phyloP scores from a whole-genome alignment of 257 asterid species.

The Rubia yunnanensis region DNA sequence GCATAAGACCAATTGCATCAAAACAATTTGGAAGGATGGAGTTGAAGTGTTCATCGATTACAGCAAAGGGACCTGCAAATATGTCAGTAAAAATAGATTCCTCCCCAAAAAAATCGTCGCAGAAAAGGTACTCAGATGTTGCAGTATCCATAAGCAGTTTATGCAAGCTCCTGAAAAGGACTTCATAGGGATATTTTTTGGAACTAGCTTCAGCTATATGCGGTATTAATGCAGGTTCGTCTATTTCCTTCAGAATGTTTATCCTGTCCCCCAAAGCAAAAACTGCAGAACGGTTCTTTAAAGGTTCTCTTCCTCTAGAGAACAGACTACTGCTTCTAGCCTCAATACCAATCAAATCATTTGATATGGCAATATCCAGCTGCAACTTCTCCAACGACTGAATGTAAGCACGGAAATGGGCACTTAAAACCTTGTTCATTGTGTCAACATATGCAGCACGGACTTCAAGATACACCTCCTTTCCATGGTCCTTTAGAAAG shows the following conservation, averaged over 20 bases:
- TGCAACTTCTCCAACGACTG: slow-evolving; percentile 98
- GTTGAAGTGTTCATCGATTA: slow-evolving; percentile 82
- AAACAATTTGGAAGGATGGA: slow-evolving; percentile 76
- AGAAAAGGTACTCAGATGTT: slow-evolving; percentile 99
- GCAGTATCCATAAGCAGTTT: slow-evolving; percentile 99
- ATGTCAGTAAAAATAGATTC: neutral
- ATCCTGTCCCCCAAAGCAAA: slow-evolving; percentile 97
- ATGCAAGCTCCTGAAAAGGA: slow-evolving; percentile 98
- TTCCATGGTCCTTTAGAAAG: slow-evolving; percentile 92
- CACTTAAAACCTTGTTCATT: slow-evolving; percentile 92
- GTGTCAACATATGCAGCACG: slow-evolving; percentile 97
- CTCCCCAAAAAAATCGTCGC: too few species aligned
- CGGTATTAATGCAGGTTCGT: slow-evolving; percentile 96
- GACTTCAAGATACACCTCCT: slow-evolving; percentile 78
- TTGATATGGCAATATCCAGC: slow-evolving; percentile 92
- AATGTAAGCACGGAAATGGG: slow-evolving; percentile 94
- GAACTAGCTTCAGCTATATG: slow-evolving; percentile 99
- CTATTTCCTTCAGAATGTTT: slow-evolving; percentile 96
- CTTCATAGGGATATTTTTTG: slow-evolving; percentile 95
- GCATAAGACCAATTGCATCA: slow-evolving; percentile 98
- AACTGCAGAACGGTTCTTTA: slow-evolving; percentile 97
- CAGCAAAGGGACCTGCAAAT: slow-evolving; percentile 63
- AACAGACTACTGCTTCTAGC: slow-evolving; percentile 90
- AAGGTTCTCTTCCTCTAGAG: slow-evolving; percentile 91
- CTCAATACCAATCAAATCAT: slow-evolving; percentile 94